Base-by-base conservation (phyloP, 2,329 filamentous ascomycete genomes). In the Cytospora piceae region DNA sequence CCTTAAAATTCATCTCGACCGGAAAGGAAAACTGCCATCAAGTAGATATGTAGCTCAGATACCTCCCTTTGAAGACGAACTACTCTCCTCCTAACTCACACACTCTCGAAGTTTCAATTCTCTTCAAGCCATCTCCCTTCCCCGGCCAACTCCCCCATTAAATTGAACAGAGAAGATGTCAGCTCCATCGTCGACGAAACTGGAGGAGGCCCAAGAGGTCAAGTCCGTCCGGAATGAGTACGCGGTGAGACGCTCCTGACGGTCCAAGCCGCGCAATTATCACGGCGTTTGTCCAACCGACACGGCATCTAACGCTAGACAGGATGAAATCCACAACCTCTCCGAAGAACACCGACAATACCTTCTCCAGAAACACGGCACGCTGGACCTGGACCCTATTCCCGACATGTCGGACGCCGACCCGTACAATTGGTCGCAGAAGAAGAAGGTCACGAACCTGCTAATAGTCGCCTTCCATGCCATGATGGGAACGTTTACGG, bases 391-490 rank as follows among this genome's bases (percentile, higher is more conserved):
- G 4, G 81, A 85, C 57, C 84, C 84, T 1, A 72, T 86, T 17
- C 84, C 84, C 1, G 77, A 77, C 37, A 78, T 78, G 70, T 78
- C 78, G 42, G 78, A 80, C 63, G 81, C 80, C 3, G 83, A 86
- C 71, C 84, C 84, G 0, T 85, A 83, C 71, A 86, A 87, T 67
- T 86, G 83, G 83, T 78, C 82, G 2, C 71, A 70, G 31, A 82
- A 81, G 79, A 84, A 82, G 82, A 87, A 86, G 80, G 72, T 77
- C 0, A 64, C 76, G 62, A 85, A 87, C 65, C 74, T 88, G 0
- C 64, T 80, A 14, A 78, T 87, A 12, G 83, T 88, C 20, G 82
- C 83, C 0, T 84, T 85, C 70, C 83, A 87, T 64, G 82, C 83
- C 32, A 82, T 82, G 73, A 68, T 68, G 63, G 64, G 42, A 11